phyloP scores from a whole-genome alignment of 805 yeast species.

The Blastobotrys mokoenaii region DNA sequence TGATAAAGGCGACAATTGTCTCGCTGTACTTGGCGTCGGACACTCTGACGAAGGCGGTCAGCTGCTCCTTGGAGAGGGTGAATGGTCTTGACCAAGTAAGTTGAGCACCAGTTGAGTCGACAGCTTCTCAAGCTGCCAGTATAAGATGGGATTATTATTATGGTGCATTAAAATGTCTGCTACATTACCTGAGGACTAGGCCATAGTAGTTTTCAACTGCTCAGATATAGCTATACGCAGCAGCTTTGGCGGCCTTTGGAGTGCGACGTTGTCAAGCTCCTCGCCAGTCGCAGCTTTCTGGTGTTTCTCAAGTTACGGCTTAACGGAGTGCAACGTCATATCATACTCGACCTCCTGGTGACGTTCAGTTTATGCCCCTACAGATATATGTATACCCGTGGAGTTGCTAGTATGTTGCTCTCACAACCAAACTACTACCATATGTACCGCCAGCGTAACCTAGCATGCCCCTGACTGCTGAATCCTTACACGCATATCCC shows the following conservation, averaged over 20 bases:
- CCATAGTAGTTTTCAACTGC: constrained; percentile 10
- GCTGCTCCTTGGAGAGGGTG: constrained; percentile 19
- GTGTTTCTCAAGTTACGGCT: too few species aligned
- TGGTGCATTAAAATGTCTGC: constrained; percentile 21
- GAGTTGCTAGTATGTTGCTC: too few species aligned
- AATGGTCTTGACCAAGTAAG: constrained; percentile 15
- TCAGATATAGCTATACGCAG: constrained; percentile 9
- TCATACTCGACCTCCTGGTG: too few species aligned
- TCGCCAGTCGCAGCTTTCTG: too few species aligned
- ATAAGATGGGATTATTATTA: constrained; percentile 11
- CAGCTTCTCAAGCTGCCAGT: constrained; percentile 14
- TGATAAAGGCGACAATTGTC: constrained; percentile 22
- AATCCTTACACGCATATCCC: too few species aligned
- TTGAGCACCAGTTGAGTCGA: constrained; percentile 16
- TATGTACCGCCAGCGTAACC: too few species aligned
- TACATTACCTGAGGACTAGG: constrained; percentile 8
- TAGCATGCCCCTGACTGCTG: too few species aligned
- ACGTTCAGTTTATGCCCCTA: too few species aligned
- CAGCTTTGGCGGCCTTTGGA: constrained; percentile 13
- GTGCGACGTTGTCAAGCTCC: constrained; percentile 4
- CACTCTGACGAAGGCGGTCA: constrained; percentile 25
- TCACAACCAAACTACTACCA: too few species aligned
- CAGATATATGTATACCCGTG: too few species aligned
- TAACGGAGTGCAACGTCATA: too few species aligned
- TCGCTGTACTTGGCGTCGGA: constrained; percentile 26